Base-by-base conservation (phyloP, 208 protist genomes). In the Trypanosoma mega region DNA sequence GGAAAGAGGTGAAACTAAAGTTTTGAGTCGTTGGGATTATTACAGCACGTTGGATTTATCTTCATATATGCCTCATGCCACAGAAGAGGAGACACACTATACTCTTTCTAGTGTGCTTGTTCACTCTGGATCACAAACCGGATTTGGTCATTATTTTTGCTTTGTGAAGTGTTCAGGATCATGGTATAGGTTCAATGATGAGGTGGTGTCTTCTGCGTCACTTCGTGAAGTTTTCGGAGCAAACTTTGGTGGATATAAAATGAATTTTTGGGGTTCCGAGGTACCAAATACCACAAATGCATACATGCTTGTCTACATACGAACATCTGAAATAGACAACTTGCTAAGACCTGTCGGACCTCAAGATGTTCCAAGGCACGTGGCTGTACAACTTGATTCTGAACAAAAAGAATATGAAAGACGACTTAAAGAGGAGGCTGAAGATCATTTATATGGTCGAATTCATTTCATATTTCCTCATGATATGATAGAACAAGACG, bases 141-240 rank as follows among this genome's bases (percentile, higher is more conserved):
- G 87, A 4, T 92, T 86, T 75, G 90, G 90, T 6, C 90, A 96
- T 59, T 96, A 96, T 71, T 96, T 83, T 55, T 93, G 86, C 52
- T 96, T 93, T 41, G 37, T 94, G 23, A 50, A 72, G 54, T 85
- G 83, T 45, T 80, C 62, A 16, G 81, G 77, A 23, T 21, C 60
- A 23, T 97, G 92, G 90, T 96, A 90, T 65, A 93, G 94, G 56
- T 96, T 97, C 62, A 90, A 97, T 76, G 92, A 97, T 58, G 88
- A 90, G 52, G 71, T 67, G 1, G 92, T 97, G 7, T 83, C 84
- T 3, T 73, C 67, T 34, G 90, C 89, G 6, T 81, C 79, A 44
- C 61, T 94, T 67, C 74, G 79, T 49, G 75, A 94, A 16, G 90
- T 95, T 44, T 95, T 92, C 72, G 89, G 85, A 23, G 69, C 79